Conservation (phyloP, 2,329 filamentous ascomycete species). For the Dryadomyces quercus-mongolicae region DNA sequence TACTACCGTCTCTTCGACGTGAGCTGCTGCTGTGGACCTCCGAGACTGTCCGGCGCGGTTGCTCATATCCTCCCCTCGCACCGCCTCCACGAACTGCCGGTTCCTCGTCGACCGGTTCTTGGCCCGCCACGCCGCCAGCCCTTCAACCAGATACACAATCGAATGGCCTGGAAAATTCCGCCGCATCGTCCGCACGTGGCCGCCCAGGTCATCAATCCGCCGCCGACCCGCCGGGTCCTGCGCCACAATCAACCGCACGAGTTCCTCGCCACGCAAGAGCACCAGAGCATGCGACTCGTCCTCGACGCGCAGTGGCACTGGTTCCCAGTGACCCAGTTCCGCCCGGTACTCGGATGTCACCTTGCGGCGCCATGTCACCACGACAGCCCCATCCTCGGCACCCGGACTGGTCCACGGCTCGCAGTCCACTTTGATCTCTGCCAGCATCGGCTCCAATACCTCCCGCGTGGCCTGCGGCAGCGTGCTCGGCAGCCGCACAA, state of each 20-base stretch:
- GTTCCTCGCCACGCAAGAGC: slow-evolving; percentile 49
- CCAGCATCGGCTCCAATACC: slow-evolving; percentile 37
- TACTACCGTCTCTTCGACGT: slow-evolving; percentile 54
- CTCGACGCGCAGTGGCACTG: slow-evolving; percentile 36
- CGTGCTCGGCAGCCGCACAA: slow-evolving; percentile 52
- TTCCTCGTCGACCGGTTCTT: slow-evolving; percentile 59
- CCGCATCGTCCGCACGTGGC: slow-evolving; percentile 45
- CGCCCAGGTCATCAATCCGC: slow-evolving; percentile 28
- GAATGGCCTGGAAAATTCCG: slow-evolving; percentile 37
- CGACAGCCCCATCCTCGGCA: slow-evolving; percentile 29
- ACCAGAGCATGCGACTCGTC: slow-evolving; percentile 51
- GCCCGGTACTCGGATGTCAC: slow-evolving; percentile 51
- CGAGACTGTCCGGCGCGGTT: slow-evolving; percentile 10
- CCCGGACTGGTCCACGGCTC: slow-evolving; percentile 29
- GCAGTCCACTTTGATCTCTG: slow-evolving; percentile 34
- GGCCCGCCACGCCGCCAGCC: slow-evolving; percentile 51
- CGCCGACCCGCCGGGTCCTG: slow-evolving; percentile 6
- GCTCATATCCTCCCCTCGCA: slow-evolving; percentile 26
- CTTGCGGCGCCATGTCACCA: slow-evolving; percentile 60
- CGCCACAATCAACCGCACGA: slow-evolving; percentile 46
- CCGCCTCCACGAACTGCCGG: slow-evolving; percentile 52
- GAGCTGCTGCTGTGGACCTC: slow-evolving; percentile 12
- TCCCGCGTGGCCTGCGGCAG: slow-evolving; percentile 34
- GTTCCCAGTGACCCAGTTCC: slow-evolving; percentile 51
- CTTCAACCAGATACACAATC: slow-evolving; percentile 62